A percentile compares a stretch with the other conserved stretches of the same genome.
Conservation (phyloP, 306 rosid species). For the Parietaria judaica region DNA sequence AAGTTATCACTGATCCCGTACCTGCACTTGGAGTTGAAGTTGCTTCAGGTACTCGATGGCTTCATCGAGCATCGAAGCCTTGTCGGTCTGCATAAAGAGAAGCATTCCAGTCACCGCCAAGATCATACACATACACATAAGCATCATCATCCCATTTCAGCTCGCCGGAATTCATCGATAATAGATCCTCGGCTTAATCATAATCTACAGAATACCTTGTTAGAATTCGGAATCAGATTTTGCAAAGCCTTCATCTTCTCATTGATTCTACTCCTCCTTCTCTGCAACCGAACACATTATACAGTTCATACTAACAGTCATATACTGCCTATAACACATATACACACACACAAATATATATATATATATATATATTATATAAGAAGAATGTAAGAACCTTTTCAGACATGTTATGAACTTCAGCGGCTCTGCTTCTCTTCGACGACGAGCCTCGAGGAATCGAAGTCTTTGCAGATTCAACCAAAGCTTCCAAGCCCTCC, state of each 20-base stretch:
- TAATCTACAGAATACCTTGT: slow-evolving; percentile 41
- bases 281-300: slow-evolving; percentile 35
- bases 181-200: not conserved
- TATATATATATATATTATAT: too few species aligned
- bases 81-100: slow-evolving; percentile 59
- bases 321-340: too few species aligned
- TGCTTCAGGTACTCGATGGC: slow-evolving; percentile 96
- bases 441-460: slow-evolving; percentile 60
- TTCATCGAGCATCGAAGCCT: slow-evolving; percentile 98
- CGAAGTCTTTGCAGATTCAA: slow-evolving; percentile 34
- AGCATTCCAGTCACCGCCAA: slow-evolving; percentile 7
- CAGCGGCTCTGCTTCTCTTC: slow-evolving; percentile 93
- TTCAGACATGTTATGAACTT: slow-evolving; percentile 96
- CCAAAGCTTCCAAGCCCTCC: slow-evolving; percentile 79
- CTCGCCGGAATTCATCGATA: not conserved
- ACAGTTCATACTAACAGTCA: not conserved
- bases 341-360: too few species aligned
- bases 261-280: slow-evolving; percentile 95
- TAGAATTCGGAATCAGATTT: slow-evolving; percentile 86
- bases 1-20: slow-evolving; percentile 10
- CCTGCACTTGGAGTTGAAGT: slow-evolving; percentile 99
- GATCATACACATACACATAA: slow-evolving; percentile 5
- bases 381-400: slow-evolving; percentile 36
- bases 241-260: slow-evolving; percentile 97
- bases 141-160: not conserved